Evolutionary conservation across 2,329 filamentous ascomycete genomes (phyloP).

Genomic region (Talaromyces sp.): DNA sequence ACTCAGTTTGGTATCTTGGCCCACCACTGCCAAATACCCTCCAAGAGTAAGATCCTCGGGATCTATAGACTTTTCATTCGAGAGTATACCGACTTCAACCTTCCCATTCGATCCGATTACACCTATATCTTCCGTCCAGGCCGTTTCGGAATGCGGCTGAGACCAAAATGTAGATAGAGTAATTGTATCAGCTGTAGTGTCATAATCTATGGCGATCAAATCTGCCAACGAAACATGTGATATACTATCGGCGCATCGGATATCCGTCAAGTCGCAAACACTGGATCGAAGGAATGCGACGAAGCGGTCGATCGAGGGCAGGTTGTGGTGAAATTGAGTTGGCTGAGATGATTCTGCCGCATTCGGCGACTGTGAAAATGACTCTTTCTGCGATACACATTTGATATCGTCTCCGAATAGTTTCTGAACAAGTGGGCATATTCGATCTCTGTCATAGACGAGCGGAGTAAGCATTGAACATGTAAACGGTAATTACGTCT

Average conservation of each 20-base stretch:
- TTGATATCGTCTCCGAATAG: conserved; percentile 56
- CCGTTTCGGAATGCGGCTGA: conserved; percentile 30
- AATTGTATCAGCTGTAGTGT: conserved; percentile 64
- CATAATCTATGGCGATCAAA: conserved; percentile 75
- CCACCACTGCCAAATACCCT: conserved; percentile 75
- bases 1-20: conserved; percentile 68
- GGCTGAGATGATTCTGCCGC: conserved; percentile 57
- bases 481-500: background rate
- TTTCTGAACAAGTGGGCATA: conserved; percentile 61
- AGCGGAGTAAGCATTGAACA: conserved; percentile 12
- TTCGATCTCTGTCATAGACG: conserved; percentile 38
- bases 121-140: conserved; percentile 50
- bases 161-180: conserved; percentile 65
- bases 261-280: conserved; percentile 52
- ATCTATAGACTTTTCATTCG: conserved; percentile 58
- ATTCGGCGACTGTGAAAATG: conserved; percentile 62
- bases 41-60: conserved; percentile 74
- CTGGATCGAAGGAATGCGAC: conserved; percentile 53
- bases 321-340: conserved; percentile 67
- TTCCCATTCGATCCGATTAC: conserved; percentile 46
- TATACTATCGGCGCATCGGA: conserved; percentile 53
- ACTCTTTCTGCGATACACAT: conserved; percentile 55
- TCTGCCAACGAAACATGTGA: conserved; percentile 54
- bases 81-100: conserved; percentile 79
- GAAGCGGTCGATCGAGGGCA: conserved; percentile 59